Percentiles rank a stretch among this genome's conserved stretches.
phyloP scores from a whole-genome alignment of 169 alveolate species.

The Plasmodium malariae region DNA sequence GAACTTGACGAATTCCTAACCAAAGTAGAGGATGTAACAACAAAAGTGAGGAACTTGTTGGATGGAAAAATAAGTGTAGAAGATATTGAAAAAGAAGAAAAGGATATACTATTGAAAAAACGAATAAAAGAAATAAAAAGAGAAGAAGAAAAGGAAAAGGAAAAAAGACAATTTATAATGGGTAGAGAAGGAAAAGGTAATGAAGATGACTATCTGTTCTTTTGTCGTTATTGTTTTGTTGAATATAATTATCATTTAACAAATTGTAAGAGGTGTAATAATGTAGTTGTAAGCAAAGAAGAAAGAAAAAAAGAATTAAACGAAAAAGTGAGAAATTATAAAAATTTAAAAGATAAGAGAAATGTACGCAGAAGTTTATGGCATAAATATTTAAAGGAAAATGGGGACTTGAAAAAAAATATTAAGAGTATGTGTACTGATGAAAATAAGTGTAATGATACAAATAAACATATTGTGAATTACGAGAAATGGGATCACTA shows the following conservation, averaged over 20 bases:
- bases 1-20: slow-evolving; percentile 33
- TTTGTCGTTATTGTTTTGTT: slow-evolving; percentile 33
- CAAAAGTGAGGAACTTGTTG: slow-evolving; percentile 9
- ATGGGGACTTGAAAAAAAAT: not conserved
- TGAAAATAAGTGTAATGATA: not conserved
- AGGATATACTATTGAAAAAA: slow-evolving; percentile 5
- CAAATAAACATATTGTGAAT: not conserved
- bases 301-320: slow-evolving; percentile 23
- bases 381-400: slow-evolving; percentile 24
- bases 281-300: slow-evolving; percentile 29
- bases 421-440: too few relatives aligned
- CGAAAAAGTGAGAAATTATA: slow-evolving; percentile 33
- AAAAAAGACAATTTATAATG: slow-evolving; percentile 3
- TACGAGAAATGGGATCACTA: slow-evolving; percentile 63
- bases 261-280: slow-evolving; percentile 36
- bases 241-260: slow-evolving; percentile 8
- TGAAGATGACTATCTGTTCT: slow-evolving; percentile 8
- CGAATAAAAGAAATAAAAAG: slow-evolving; percentile 31
- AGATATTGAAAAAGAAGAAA: slow-evolving; percentile 36
- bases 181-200: slow-evolving; percentile 34
- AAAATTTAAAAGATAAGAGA: slow-evolving; percentile 29
- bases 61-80: slow-evolving; percentile 36
- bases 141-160: slow-evolving; percentile 41
- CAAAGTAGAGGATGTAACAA: slow-evolving; percentile 30
- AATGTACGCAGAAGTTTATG: slow-evolving; percentile 34